Evolutionary conservation across 257 asterid genomes (phyloP).

Genomic region (Nicotiana attenuata): DNA sequence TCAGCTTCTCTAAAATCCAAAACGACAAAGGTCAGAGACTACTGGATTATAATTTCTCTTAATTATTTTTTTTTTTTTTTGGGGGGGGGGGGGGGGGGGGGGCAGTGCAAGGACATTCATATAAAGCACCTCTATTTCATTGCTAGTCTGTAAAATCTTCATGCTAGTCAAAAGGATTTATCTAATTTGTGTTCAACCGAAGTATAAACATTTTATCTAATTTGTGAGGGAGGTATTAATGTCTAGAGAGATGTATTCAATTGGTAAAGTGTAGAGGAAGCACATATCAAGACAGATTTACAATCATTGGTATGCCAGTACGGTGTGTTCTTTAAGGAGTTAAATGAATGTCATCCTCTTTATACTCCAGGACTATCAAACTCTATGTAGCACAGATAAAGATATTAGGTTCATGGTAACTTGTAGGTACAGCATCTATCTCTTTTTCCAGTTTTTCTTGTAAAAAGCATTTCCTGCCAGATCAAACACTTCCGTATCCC

Average conservation of each 20-base stretch:
- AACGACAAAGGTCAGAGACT: conserved; percentile 7
- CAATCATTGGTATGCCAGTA: background rate
- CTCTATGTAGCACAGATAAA: background rate
- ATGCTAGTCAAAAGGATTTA: background rate
- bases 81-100: background rate
- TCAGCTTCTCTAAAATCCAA: conserved; percentile 57
- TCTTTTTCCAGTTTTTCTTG: background rate
- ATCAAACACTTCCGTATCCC: background rate
- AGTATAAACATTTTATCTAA: background rate
- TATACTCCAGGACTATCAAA: background rate
- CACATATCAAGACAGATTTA: background rate
- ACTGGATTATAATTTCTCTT: background rate
- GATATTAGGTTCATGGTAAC: background rate
- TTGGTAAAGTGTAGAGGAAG: background rate
- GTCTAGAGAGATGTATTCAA: background rate
- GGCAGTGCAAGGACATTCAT: conserved; percentile 9
- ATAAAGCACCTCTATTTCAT: conserved; percentile 3
- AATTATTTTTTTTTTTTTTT: no score
- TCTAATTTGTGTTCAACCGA: background rate
- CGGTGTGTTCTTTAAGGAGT: background rate
- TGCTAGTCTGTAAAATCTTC: background rate
- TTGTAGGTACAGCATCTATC: background rate
- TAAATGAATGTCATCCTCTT: background rate
- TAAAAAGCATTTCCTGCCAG: background rate
- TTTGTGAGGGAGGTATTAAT: background rate